Percentiles rank a stretch among this genome's conserved stretches.
These are phyloP conservation scores for Suhomyces atakaporum DNA, from an alignment of 1,139 yeast species.

Conservation along the genomic window DNA sequence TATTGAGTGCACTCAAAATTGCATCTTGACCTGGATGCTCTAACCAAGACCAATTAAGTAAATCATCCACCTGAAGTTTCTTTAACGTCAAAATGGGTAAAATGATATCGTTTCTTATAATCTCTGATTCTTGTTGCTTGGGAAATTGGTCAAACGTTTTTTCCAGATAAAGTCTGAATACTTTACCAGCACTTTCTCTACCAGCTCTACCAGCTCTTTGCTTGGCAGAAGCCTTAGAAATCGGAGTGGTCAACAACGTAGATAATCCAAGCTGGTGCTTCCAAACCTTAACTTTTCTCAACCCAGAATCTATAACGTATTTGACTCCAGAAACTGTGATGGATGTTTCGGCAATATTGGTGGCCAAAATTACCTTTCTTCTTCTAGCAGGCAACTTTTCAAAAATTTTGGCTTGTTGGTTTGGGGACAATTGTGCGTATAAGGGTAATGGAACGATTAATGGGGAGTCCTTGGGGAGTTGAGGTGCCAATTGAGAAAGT, in stretches of 20 bases:
- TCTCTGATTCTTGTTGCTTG: constrained; percentile 88
- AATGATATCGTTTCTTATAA: constrained; percentile 80
- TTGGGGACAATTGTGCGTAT: constrained; percentile 90
- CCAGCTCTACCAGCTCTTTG: constrained; percentile 99
- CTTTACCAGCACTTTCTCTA: constrained; percentile 89
- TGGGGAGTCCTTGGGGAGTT: constrained; percentile 76
- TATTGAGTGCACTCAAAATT: constrained; percentile 72
- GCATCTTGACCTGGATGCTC: constrained; percentile 86
- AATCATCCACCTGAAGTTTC: constrained; percentile 78
- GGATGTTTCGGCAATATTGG: constrained; percentile 97
- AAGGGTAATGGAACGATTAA: constrained; percentile 75
- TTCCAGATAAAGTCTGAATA: constrained; percentile 82
- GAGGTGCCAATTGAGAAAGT: constrained; percentile 61
- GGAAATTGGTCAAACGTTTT: constrained; percentile 61
- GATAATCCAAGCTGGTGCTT: constrained; percentile 89
- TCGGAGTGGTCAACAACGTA: constrained; percentile 85
- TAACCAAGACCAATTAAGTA: constrained; percentile 87
- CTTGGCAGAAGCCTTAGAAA: constrained; percentile 91
- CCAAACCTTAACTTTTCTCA: constrained; percentile 93
- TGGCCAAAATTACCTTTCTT: constrained; percentile 85
- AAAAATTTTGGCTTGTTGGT: constrained; percentile 78
- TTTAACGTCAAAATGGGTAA: constrained; percentile 84
- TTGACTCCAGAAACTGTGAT: constrained; percentile 95
- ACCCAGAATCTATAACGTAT: constrained; percentile 89
- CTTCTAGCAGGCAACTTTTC: constrained; percentile 56